These are phyloP conservation scores for Ochetophila trinervis DNA, from an alignment of 306 rosid species.

Conservation along the genomic window DNA sequence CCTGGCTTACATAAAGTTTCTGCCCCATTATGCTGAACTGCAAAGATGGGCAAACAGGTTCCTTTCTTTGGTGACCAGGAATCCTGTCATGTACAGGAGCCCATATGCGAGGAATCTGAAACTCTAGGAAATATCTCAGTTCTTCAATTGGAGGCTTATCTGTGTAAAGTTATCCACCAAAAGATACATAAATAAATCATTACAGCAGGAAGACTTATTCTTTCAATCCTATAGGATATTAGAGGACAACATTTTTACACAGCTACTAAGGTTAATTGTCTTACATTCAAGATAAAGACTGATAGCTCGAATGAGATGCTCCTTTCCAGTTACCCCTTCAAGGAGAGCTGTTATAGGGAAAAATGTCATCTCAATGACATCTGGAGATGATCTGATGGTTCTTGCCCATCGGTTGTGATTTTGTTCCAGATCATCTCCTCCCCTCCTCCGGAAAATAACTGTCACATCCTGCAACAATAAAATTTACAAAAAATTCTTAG, in stretches of 20 bases:
- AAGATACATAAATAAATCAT: neutral
- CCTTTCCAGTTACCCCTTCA: constrained; percentile 56
- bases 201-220: constrained; percentile 8
- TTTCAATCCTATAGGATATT: constrained; percentile 15
- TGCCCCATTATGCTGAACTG: constrained; percentile 98
- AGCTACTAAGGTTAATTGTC: constrained; percentile 26
- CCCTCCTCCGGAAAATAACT: constrained; percentile 80
- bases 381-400: constrained; percentile 63
- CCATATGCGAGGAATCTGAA: constrained; percentile 83
- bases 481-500: constrained; percentile 24
- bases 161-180: constrained; percentile 29
- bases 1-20: constrained; percentile 85
- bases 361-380: constrained; percentile 71
- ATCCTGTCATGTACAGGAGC: constrained; percentile 65
- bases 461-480: constrained; percentile 64
- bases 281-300: constrained; percentile 85
- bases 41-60: constrained; percentile 92
- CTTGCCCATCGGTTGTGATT: constrained; percentile 60
- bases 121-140: constrained; percentile 85
- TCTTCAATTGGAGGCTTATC: constrained; percentile 97
- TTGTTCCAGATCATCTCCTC: constrained; percentile 90
- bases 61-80: constrained; percentile 85
- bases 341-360: constrained; percentile 66
- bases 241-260: neutral
- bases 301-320: constrained; percentile 64